Conservation (phyloP, 495 filamentous ascomycete genomes). For the Penicillium maclennaniae region DNA sequence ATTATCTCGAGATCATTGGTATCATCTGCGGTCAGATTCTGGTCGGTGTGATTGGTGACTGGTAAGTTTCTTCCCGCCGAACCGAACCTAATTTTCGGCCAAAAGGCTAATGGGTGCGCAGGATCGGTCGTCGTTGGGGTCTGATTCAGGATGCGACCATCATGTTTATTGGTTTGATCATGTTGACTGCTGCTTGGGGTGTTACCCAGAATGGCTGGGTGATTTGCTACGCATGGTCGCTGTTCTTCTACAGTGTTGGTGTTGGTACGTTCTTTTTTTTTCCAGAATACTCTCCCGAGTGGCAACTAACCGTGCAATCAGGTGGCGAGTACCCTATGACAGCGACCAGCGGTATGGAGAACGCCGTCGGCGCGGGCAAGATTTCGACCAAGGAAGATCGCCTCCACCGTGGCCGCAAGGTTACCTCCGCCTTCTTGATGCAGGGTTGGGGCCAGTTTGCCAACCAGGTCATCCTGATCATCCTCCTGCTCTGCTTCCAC, state of each 20-base stretch:
- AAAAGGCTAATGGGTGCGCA: slow-evolving; percentile 16
- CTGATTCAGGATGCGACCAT: slow-evolving; percentile 88
- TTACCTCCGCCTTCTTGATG: slow-evolving; percentile 92
- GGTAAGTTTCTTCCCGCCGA: slow-evolving; percentile 32
- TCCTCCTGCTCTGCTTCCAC: slow-evolving; percentile 78
- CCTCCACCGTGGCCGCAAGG: slow-evolving; percentile 87
- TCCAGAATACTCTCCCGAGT: background rate
- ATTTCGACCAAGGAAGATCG: slow-evolving; percentile 86
- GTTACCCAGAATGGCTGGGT: slow-evolving; percentile 81
- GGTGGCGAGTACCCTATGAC: slow-evolving; percentile 91
- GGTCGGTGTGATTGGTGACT: slow-evolving; percentile 62
- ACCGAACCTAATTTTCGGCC: background rate
- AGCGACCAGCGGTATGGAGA: slow-evolving; percentile 92
- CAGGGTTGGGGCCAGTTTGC: slow-evolving; percentile 93
- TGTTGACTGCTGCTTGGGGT: slow-evolving; percentile 86
- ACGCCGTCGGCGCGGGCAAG: slow-evolving; percentile 76
- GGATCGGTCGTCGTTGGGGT: slow-evolving; percentile 85
- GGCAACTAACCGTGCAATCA: slow-evolving; percentile 14
- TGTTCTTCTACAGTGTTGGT: slow-evolving; percentile 88
- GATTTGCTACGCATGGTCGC: slow-evolving; percentile 84
- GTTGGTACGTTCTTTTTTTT: slow-evolving; percentile 53
- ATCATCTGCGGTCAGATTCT: slow-evolving; percentile 83
- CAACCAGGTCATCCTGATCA: slow-evolving; percentile 82
- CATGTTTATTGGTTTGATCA: slow-evolving; percentile 84
- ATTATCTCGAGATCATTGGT: slow-evolving; percentile 82